phyloP scores from a whole-genome alignment of 2,329 filamentous ascomycete genomes.

The Claviceps digitariae region DNA sequence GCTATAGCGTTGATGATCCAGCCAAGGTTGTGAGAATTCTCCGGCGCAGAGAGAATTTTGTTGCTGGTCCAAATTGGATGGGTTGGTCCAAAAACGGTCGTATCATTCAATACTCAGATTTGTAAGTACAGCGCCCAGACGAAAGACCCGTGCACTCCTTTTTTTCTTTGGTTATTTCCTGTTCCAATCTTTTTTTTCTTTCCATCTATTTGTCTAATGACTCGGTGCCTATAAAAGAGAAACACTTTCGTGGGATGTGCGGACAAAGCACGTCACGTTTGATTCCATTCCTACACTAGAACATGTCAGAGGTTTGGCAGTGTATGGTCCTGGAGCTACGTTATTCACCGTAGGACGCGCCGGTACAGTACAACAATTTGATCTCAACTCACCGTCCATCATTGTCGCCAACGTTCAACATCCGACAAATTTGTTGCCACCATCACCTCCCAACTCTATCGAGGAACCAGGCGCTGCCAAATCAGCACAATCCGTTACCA shows the following conservation, averaged over 20 bases:
- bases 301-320: slow-evolving; percentile 66
- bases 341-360: slow-evolving; percentile 84
- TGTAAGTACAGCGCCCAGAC: slow-evolving; percentile 42
- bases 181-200: too few species aligned
- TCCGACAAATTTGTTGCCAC: slow-evolving; percentile 61
- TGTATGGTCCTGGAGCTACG: slow-evolving; percentile 80
- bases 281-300: slow-evolving; percentile 78
- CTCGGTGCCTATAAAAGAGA: slow-evolving; percentile 40
- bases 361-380: slow-evolving; percentile 87
- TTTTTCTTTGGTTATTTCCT: background rate
- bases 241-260: slow-evolving; percentile 91
- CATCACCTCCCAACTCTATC: slow-evolving; percentile 69
- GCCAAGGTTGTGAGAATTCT: slow-evolving; percentile 83
- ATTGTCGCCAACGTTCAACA: slow-evolving; percentile 85
- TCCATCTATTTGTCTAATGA: background rate
- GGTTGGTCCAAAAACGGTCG: slow-evolving; percentile 97
- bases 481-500: slow-evolving; percentile 30
- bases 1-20: slow-evolving; percentile 53
- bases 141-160: too few species aligned
- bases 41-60: slow-evolving; percentile 61
- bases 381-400: slow-evolving; percentile 67
- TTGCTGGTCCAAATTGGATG: slow-evolving; percentile 82
- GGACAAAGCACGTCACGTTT: slow-evolving; percentile 91
- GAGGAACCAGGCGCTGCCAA: slow-evolving; percentile 53
- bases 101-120: slow-evolving; percentile 82